phyloP scores from a whole-genome alignment of 768 basidiomycete genomes.

The Mycena metata region DNA sequence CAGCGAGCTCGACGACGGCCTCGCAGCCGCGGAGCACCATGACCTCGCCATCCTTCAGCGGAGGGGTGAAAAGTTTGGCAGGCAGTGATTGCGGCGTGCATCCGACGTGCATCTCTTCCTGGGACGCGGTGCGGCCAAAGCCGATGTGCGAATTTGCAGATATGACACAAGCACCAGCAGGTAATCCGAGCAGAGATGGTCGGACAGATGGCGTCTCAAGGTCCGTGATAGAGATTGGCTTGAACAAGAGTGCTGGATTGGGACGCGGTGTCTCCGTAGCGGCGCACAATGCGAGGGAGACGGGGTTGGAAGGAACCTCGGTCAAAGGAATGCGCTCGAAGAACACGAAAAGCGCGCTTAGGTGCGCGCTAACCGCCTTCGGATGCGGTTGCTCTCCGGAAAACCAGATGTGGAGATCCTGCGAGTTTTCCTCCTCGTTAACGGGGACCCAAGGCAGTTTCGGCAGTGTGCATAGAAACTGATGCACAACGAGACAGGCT shows the following conservation, averaged over 20 bases:
- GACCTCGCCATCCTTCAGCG: constrained; percentile 23
- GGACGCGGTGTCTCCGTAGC: neutral
- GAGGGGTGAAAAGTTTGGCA: constrained; percentile 26
- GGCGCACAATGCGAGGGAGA: constrained; percentile 19
- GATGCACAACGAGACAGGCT: constrained; percentile 32
- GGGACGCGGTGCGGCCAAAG: constrained; percentile 35
- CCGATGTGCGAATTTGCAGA: constrained; percentile 34
- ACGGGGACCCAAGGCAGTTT: constrained; percentile 17
- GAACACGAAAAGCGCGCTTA: constrained; percentile 31
- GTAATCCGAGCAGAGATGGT: constrained; percentile 7
- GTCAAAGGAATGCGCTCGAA: constrained; percentile 21
- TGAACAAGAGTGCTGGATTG: neutral
- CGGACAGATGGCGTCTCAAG: constrained; percentile 10
- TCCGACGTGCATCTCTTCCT: constrained; percentile 38
- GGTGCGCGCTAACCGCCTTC: constrained; percentile 27
- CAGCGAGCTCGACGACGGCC: constrained; percentile 25
- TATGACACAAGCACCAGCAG: constrained; percentile 32
- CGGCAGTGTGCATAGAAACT: constrained; percentile 35
- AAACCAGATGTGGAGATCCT: constrained; percentile 35
- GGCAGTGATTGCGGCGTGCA: constrained; percentile 28
- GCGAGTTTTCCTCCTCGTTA: constrained; percentile 25
- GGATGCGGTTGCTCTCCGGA: constrained; percentile 32
- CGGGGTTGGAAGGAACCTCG: neutral
- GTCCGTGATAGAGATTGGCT: constrained; percentile 10
- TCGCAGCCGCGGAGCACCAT: constrained; percentile 33